These are phyloP conservation scores for Suillus sp. DNA, from an alignment of 768 basidiomycete species.

Conservation along the genomic window DNA sequence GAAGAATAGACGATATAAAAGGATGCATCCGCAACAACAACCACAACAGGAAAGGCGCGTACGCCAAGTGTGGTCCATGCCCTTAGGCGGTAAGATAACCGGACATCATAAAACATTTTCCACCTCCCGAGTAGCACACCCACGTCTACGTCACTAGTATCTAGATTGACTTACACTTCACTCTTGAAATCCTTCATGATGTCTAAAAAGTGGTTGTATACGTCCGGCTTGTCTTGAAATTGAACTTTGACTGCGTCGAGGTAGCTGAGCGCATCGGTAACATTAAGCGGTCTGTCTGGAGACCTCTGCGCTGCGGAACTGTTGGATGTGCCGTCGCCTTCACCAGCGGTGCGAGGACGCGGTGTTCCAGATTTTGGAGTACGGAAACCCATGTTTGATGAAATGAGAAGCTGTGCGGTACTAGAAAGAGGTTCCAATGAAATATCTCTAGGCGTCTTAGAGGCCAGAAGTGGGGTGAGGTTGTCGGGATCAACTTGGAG, in stretches of 20 bases:
- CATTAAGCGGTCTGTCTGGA: conserved; percentile 74
- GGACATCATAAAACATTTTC: conserved; percentile 3
- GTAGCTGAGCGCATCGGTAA: conserved; percentile 91
- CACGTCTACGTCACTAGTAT: background rate
- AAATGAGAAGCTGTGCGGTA: conserved; percentile 1
- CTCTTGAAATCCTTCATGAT: conserved; percentile 99
- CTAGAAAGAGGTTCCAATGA: conserved; percentile 5
- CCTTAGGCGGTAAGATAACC: conserved; percentile 12
- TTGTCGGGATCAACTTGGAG: conserved; percentile 10
- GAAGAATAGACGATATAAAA: conserved; percentile 18
- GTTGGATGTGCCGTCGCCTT: conserved; percentile 26
- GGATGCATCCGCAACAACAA: background rate
- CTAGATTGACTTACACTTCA: conserved; percentile 63
- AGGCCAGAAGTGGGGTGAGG: background rate
- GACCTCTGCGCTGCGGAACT: conserved; percentile 34
- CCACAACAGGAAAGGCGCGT: conserved; percentile 5
- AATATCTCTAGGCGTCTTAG: background rate
- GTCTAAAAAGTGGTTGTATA: conserved; percentile 92
- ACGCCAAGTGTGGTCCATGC: background rate
- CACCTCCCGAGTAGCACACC: background rate
- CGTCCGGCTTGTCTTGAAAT: conserved; percentile 87
- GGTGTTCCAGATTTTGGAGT: conserved; percentile 42
- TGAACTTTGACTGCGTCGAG: conserved; percentile 93
- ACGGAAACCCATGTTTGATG: conserved; percentile 15
- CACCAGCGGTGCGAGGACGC: conserved; percentile 37